A percentile compares a stretch with the other conserved stretches of the same genome.
These are phyloP conservation scores for Cryptococcus hybrid DNA, from an alignment of 1,284 basidiomycete species.

Conservation along the genomic window DNA sequence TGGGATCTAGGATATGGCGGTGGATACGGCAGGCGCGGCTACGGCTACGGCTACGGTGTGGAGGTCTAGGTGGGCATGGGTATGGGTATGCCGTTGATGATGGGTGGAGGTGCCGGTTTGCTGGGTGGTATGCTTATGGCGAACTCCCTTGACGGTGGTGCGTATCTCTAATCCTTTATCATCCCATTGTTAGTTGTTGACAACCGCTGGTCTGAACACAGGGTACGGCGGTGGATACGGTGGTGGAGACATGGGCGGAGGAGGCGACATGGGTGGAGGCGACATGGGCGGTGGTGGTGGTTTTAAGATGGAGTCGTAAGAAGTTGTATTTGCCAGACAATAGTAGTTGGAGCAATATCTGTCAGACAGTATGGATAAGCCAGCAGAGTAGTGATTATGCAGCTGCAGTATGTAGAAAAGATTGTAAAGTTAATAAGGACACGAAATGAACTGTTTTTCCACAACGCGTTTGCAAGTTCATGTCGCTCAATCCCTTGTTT, in stretches of 20 bases:
- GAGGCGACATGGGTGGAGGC: constrained; percentile 14
- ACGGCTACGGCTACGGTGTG: constrained; percentile 12
- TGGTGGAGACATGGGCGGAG: constrained; percentile 23
- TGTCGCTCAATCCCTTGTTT: not conserved
- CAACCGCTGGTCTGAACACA: too few relatives aligned
- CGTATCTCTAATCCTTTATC: too few relatives aligned
- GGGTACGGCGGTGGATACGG: constrained; percentile 13
- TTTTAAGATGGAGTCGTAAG: not conserved
- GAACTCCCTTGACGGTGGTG: constrained; percentile 2
- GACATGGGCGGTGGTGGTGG: constrained; percentile 2
- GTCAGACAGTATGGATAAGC: too few relatives aligned
- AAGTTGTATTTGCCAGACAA: too few relatives aligned
- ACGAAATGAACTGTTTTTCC: too few relatives aligned
- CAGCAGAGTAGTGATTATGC: too few relatives aligned
- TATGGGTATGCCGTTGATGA: constrained; percentile 23
- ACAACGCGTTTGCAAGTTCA: not conserved
- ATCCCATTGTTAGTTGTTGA: too few relatives aligned
- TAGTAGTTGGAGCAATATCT: not conserved
- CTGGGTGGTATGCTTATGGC: constrained; percentile 32
- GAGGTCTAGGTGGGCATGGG: too few relatives aligned
- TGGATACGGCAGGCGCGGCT: constrained; percentile 21
- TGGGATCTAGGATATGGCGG: constrained; percentile 18
- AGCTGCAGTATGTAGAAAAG: too few relatives aligned
- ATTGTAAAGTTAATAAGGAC: too few relatives aligned
- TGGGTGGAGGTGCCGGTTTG: constrained; percentile 27